Evolutionary conservation across 495 filamentous ascomycete species (phyloP), one percentile per base, ranked within the genome.

Genomic region (Corynascus novoguineensis): DNA sequence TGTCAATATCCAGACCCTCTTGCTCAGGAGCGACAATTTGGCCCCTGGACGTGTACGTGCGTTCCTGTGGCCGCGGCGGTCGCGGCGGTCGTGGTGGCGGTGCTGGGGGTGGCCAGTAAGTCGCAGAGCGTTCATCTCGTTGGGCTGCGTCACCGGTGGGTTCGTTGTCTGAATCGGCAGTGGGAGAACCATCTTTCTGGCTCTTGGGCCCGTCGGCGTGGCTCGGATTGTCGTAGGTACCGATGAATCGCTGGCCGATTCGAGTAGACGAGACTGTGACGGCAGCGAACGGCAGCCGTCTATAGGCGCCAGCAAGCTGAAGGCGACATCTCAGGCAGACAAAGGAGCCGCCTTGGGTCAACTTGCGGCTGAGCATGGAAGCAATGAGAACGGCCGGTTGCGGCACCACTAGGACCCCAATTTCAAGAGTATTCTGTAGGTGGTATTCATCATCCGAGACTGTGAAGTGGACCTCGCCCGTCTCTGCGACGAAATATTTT

Each of bases 281-380:
- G 14, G 40, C 9, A 15, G 54, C 57, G 32, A 58, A 48, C 35
- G 48, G 27, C 50, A 57, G 53, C 53, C 27, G 38, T 61, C 41
- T 57, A 48, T 55, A 55, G 49, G 56, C 64, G 42, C 59, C 55
- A 27, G 61, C 51, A 58, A 75, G 64, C 62, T 64, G 70, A 44
- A 73, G 55, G 37, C 68, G 77, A 64, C 78, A 81, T 69, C 71
- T 63, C 41, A 79, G 62, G 71, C 78, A 81, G 65, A 80, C 69
- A 55, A 74, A 72, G 64, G 71, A 58, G 53, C 68, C 52, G 61
- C 69, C 57, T 53, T 69, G 53, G 14, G 65, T 50, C 15, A 66
- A 58, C 48, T 64, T 66, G 53, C 69, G 65, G 48, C 69, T 49
- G 62, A 80, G 71, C 78, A 81, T 80, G 47, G 37, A 22, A 35